Percentiles rank a stretch among this genome's conserved stretches.
Evolutionary conservation across 345 rosid genomes (phyloP).

Genomic region (Balakata baccata): DNA sequence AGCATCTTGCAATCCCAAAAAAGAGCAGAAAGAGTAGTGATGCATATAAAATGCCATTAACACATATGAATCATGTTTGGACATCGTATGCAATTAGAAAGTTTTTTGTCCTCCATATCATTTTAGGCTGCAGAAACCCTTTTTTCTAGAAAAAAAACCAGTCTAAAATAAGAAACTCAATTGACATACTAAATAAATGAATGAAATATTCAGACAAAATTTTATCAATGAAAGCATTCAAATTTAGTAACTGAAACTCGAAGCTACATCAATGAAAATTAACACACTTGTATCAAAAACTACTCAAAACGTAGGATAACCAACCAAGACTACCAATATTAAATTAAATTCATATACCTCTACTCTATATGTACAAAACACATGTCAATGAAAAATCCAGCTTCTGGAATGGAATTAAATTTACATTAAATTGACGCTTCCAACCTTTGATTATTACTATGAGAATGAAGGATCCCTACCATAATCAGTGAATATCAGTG

Average conservation of each 20-base stretch:
- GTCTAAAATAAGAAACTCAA: background rate
- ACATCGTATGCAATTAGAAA: background rate
- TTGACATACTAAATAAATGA: background rate
- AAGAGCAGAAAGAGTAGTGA: conserved; percentile 3
- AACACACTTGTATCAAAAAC: conserved; percentile 1
- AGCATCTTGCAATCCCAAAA: conserved; percentile 11
- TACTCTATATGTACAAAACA: background rate
- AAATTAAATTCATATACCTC: background rate
- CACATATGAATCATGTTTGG: background rate
- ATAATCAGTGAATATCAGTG: background rate
- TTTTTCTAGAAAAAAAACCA: background rate
- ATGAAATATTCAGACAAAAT: no score
- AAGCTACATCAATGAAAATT: background rate
- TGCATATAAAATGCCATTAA: background rate
- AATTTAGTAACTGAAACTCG: background rate
- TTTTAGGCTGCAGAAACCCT: background rate
- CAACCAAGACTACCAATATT: background rate
- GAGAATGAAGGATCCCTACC: background rate
- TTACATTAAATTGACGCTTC: conserved; percentile 3
- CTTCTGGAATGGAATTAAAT: background rate
- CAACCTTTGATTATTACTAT: background rate
- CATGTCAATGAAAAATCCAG: background rate
- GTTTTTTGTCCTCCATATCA: background rate
- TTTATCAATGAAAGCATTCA: background rate
- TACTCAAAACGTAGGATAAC: background rate